These are phyloP conservation scores for Fistulifera solaris DNA, from an alignment of 108 stramenopile genomes.

Conservation along the genomic window DNA sequence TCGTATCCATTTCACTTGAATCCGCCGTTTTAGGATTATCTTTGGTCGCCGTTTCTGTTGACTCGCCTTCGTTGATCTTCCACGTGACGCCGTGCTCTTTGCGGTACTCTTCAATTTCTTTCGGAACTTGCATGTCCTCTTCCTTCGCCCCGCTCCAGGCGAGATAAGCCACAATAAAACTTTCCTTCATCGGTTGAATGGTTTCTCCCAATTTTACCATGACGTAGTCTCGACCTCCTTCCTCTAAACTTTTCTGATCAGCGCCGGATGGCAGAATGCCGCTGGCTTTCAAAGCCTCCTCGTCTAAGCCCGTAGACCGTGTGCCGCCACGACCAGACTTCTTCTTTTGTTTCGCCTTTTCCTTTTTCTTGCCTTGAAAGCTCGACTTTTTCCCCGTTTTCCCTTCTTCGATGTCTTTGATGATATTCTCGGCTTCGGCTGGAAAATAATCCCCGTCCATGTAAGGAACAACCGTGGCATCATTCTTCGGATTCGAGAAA, in stretches of 20 bases:
- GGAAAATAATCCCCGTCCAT: constrained; percentile 99
- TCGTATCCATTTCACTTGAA: constrained; percentile 7
- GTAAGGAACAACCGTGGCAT: constrained; percentile 89
- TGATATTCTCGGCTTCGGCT: constrained; percentile 95
- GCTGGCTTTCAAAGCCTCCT: constrained; percentile 75
- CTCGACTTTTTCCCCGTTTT: constrained; percentile 55
- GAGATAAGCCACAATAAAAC: constrained; percentile 92
- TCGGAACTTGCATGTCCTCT: constrained; percentile 73
- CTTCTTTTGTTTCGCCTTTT: constrained; percentile 54
- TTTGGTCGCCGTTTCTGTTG: background rate
- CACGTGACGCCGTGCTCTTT: constrained; percentile 43
- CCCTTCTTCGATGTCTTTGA: constrained; percentile 88
- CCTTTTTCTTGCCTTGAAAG: constrained; percentile 33
- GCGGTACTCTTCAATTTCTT: constrained; percentile 66
- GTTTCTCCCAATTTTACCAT: constrained; percentile 91
- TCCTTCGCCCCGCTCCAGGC: constrained; percentile 69
- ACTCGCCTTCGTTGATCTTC: constrained; percentile 10
- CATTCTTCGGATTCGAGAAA: constrained; percentile 69
- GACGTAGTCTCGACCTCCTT: constrained; percentile 82
- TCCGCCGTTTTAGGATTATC: background rate
- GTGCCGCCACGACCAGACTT: constrained; percentile 71
- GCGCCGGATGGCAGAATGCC: constrained; percentile 60
- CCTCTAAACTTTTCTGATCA: constrained; percentile 70
- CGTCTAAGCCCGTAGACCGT: constrained; percentile 75
- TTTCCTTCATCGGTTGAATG: constrained; percentile 95